These are phyloP conservation scores for Salix udensis DNA, from an alignment of 345 rosid genomes.

Conservation along the genomic window DNA sequence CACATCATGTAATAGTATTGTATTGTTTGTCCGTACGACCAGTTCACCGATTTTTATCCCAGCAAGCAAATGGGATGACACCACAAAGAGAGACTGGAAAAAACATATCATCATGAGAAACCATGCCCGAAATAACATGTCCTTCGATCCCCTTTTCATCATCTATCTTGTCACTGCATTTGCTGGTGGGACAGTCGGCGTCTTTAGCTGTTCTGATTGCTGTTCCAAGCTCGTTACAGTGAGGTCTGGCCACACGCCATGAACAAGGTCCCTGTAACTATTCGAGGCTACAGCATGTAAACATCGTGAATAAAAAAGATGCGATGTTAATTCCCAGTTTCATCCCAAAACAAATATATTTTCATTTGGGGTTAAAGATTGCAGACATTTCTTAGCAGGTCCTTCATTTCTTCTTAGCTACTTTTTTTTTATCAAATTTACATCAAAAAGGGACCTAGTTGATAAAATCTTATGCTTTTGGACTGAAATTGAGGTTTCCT, in stretches of 20 bases:
- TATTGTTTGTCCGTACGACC: neutral
- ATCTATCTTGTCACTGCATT: slow-evolving; percentile 33
- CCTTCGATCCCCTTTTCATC: slow-evolving; percentile 20
- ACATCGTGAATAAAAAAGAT: neutral
- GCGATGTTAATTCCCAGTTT: too few species aligned
- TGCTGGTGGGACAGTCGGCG: slow-evolving; percentile 11
- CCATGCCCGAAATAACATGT: slow-evolving; percentile 18
- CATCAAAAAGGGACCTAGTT: too few species aligned
- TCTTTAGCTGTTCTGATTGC: neutral
- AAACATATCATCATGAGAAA: slow-evolving; percentile 6
- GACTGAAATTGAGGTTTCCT: too few species aligned
- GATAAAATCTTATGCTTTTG: too few species aligned
- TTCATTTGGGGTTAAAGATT: too few species aligned
- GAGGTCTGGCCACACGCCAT: neutral
- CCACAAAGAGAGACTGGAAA: slow-evolving; percentile 5
- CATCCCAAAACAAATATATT: too few species aligned
- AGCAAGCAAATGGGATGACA: slow-evolving; percentile 21
- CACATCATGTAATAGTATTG: slow-evolving; percentile 25
- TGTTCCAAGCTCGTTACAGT: neutral
- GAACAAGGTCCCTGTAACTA: neutral
- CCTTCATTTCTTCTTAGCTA: too few species aligned
- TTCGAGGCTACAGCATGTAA: neutral
- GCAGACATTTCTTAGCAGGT: too few species aligned
- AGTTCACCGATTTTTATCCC: slow-evolving; percentile 14
- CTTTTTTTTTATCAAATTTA: too few species aligned